Base-by-base conservation (phyloP, 331 rosid species). In the Malus hybrid region DNA sequence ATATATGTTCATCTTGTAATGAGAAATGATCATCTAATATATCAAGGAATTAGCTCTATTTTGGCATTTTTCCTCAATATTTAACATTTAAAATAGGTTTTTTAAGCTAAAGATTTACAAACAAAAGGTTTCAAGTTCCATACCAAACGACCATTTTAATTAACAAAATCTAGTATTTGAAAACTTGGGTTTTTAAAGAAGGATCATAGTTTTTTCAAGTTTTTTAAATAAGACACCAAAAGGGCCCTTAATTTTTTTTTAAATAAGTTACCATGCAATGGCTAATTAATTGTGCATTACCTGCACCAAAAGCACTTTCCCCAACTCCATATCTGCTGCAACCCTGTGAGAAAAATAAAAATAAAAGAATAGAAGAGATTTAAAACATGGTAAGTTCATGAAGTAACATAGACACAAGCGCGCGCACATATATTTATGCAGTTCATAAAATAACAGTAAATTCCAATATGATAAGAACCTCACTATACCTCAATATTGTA, bases 401-500 rank as follows among this genome's bases (percentile, higher is more conserved):
- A 31, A 24, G 4, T 12, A 20, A 31, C 11, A 32, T 55, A 60
- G 20, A 54, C 29, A 39, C 20, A 73, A 10, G 62, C 22, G 31
- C 0, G 22, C 28, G 6, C 29, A 14, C 1, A 12, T 24, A 22
- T 7, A 16, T 19, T 22, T 61, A 29, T 62, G 29, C 48, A 65
- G 69, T 10, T 72, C 27, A 9, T 59, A 31, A 59, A 72, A 72
- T 42, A 59, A 39, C 52, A 36, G 42, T 52, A 52, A 18, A 52
- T 42, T 42, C 48, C 59, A 22, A 11, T 27, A 39, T 27, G 1
- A 57, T 60, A 65, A 55, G 29, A 62, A 64, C 13, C 13, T 19
- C 64, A 28, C 29, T 8, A 31, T 92, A 92, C 99, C 98, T 92
- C 97, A 66, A 95, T 83, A 75, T 95, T 95, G 79, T 92, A 90